Evolutionary conservation across 1,284 basidiomycete genomes (phyloP), one percentile per base, ranked within the genome.

Genomic region (Cutaneotrichosporon sp.): DNA sequence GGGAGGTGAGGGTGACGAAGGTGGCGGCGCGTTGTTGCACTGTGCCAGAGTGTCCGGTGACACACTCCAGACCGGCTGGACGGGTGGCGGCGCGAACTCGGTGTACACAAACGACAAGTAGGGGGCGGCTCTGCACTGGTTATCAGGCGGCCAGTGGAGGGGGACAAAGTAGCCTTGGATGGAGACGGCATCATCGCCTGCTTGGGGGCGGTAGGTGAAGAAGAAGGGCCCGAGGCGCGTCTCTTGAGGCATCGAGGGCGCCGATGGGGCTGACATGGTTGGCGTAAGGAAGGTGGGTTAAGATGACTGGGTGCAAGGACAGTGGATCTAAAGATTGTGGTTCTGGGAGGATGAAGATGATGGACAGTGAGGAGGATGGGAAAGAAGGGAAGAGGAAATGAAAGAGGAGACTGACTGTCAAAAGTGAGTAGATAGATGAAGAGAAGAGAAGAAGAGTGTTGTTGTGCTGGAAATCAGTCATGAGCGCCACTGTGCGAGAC

Each of bases 171-270:
- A 50, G 13, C 58, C 63, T 5, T 58, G 63, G 26, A 64, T 49
- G 4, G 63, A 60, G 42, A 64, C 42, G 26, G 47, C 38, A 1
- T 34, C 18, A 5, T 36, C 63, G 10, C 10, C 22, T 1, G 58
- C 4, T 2, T 53, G 9, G 13, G 53, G 55, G 13, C 63, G 58
- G 47, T 60, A 64, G 53, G 63, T 64, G 49, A 64, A 60, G 58
- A 60, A 56, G 58, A 40, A 64, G 3, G 63, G 63, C 5, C 63
- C 63, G 26, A 64, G 58, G 30, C 34, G 62, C 21, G 32, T 47
- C 30, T 63, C 40, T 13, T 16, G 16, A 18, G 42, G 4, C 21
- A 11, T 26, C n/a, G n/a, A n/a, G n/a, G n/a, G n/a, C n/a, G n/a
- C n/a, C 49, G 21, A 30, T 21, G 31, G 22, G 1, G 21, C 55